Evolutionary conservation across 305 asterid species (phyloP), one percentile per base, ranked within the genome.

Genomic region (Ajuga reptans): DNA sequence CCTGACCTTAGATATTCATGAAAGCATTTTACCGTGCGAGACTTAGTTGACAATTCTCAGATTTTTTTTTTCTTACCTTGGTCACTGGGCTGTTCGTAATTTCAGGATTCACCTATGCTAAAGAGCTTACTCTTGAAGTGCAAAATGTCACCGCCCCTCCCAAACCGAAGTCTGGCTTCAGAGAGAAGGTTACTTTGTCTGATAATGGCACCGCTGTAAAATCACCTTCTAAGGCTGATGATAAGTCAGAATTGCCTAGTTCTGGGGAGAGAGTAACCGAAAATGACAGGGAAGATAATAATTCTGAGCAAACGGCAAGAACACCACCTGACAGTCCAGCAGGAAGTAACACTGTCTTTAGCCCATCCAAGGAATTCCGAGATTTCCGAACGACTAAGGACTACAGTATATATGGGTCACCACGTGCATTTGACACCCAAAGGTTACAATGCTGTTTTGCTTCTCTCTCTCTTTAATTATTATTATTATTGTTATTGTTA

Each of bases 81-180:
- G 51, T 57, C 29, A 46, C 72, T 46, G 17, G 39, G 61, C 18
- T 71, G 50, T 42, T 39, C 68, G 56, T 46, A 60, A 61, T 72
- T 66, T 17, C 85, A 93, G 97, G 95, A 71, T 91, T 85, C 85
- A 73, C 87, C 56, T 77, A 68, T 21, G 92, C 86, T 64, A 89
- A 93, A 72, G 99, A 93, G 86, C 90, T 90, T 72, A 91, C 96
- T 47, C 92, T 87, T 68, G 97, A 93, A 9, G 91, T 91, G 79
- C 81, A 86, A 81, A 93, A 91, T 79, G 86, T 87, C 70, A 27
- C 81, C 74, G 99, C 96, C 45, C 95, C 91, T 80, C 91, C 92
- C 15, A 89, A 86, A 77, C 85, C 82, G 5, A 93, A 86, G 80
- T 59, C 87, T 64, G 72, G 89, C 18, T 72, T 87, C 18, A 82